Base-by-base conservation (phyloP, 306 rosid genomes). In the Crataegus laevigata region DNA sequence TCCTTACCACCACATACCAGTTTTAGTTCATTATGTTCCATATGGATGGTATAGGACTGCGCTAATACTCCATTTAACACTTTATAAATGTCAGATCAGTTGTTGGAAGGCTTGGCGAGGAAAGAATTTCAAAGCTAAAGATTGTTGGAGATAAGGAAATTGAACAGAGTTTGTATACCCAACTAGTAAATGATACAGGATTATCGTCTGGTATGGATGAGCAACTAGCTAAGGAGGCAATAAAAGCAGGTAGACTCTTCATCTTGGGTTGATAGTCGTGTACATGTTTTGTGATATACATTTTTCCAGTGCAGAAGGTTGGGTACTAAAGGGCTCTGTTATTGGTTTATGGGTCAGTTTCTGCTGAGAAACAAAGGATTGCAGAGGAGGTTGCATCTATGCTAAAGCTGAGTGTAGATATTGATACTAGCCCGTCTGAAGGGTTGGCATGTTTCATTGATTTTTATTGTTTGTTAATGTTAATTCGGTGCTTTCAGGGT, bases 391-490 rank as follows among this genome's bases (percentile, higher is more conserved):
- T 94, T 62, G 96, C 97, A 52, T 91, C 97, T 6, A 7, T 82
- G 81, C 90, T 94, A 42, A 94, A 94, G 87, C 82, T 94, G 85
- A 91, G 91, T 72, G 97, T 94, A 58, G 96, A 93, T 58, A 84
- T 94, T 75, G 85, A 90, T 81, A 88, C 96, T 58, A 40, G 85
- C 85, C 81, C 85, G 73, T 86, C 93, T 36, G 91, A 91, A 81
- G 91, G 96, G 98, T 90, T 64, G 58, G 84, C 79, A 58, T 43
- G 65, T 47, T 78, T 68, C 52, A 59, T 34, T 77, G 21, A 18
- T 11, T 58, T 36, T 8, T 73, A 47, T 17, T 64, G 22, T 26
- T 15, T 64, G 89, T 25, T n/a, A 21, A 2, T 12, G 29, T 59
- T 38, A 26, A 7, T 17, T 6, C 4, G 21, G 24, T 3, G 1